Conservation (phyloP, 2,329 filamentous ascomycete genomes). For the Verticillium zaregamsianum region DNA sequence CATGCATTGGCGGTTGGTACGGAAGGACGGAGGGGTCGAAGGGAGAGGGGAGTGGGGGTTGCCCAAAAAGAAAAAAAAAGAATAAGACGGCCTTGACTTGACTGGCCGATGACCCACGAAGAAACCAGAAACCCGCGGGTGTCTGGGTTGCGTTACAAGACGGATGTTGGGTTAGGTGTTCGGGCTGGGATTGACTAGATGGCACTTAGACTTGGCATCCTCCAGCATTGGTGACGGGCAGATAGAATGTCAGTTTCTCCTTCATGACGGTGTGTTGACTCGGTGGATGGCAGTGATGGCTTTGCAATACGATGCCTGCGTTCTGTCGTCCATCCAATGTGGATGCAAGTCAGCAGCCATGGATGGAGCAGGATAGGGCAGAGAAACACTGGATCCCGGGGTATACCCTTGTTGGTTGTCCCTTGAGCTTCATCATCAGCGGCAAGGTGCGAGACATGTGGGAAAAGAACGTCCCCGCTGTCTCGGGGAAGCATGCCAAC, state of each 20-base stretch:
- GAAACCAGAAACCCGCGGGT: too few species aligned
- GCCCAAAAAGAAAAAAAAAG: not conserved
- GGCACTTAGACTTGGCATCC: not conserved
- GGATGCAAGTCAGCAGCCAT: not conserved
- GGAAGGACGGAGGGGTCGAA: not conserved
- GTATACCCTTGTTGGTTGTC: not conserved
- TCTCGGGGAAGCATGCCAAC: not conserved
- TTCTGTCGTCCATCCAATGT: not conserved
- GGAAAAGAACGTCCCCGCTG: not conserved
- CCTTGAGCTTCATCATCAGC: not conserved
- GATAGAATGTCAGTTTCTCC: not conserved
- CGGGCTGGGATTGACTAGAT: not conserved
- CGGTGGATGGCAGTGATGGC: not conserved
- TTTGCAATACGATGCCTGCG: not conserved
- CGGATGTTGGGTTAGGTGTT: not conserved
- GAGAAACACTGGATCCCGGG: not conserved
- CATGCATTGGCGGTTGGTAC: not conserved
- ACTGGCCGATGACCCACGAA: too few species aligned
- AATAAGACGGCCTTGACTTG: not conserved
- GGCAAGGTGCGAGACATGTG: too few species aligned
- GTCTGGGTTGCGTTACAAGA: too few species aligned
- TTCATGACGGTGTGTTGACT: too few species aligned
- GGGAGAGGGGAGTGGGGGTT: not conserved
- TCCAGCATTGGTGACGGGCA: not conserved
- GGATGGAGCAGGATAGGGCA: not conserved